Conservation (phyloP, 805 yeast genomes). For the Monosporozyma aquatica region DNA sequence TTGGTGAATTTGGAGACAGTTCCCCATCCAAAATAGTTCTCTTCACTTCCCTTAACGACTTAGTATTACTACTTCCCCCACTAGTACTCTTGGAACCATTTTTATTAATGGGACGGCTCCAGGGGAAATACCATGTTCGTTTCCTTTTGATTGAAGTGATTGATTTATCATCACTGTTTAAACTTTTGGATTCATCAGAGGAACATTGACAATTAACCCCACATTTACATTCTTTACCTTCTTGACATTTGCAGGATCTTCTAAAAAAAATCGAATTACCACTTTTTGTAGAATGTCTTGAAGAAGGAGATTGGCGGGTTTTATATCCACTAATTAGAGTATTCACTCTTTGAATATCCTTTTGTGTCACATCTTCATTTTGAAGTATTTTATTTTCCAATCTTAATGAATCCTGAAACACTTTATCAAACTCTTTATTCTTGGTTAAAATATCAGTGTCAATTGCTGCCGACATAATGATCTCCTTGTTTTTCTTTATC, state of each 20-base stretch:
- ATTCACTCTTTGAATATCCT: not conserved
- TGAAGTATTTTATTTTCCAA: not conserved
- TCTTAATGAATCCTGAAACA: not conserved
- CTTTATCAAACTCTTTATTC: not conserved
- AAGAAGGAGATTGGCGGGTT: not conserved
- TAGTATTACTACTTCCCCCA: not conserved
- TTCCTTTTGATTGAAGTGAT: not conserved
- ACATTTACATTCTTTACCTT: constrained; percentile 1
- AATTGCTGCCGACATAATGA: not conserved
- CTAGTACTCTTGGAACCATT: not conserved
- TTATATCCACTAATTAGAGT: not conserved
- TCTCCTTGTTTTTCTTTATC: not conserved
- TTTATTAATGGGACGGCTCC: not conserved
- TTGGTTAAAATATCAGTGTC: not conserved
- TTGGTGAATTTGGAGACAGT: not conserved
- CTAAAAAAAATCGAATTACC: too few species aligned
- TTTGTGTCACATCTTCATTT: not conserved
- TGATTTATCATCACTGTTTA: not conserved
- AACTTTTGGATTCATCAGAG: not conserved
- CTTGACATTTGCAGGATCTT: not conserved
- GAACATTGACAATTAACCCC: constrained; percentile 1
- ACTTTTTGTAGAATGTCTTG: not conserved
- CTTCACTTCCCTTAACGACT: not conserved
- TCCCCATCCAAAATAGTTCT: not conserved
- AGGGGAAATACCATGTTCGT: not conserved